Conservation (phyloP, 768 basidiomycete species). For the Tubosaeta sp. region DNA sequence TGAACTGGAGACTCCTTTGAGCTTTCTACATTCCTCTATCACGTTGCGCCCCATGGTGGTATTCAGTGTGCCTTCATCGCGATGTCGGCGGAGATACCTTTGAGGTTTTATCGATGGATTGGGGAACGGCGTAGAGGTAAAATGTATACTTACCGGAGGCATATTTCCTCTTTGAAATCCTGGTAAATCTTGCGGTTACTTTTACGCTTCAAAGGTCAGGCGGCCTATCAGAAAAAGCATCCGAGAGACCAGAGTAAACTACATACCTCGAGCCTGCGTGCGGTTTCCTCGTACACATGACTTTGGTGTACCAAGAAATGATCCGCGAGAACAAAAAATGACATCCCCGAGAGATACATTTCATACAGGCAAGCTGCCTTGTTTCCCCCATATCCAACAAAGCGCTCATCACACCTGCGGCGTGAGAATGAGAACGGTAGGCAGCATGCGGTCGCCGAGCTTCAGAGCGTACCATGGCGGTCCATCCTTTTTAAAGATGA, state of each 20-base stretch:
- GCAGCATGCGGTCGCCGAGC: neutral
- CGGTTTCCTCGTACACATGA: constrained; percentile 74
- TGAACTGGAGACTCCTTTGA: constrained; percentile 44
- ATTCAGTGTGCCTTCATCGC: constrained; percentile 46
- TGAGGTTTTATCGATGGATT: neutral
- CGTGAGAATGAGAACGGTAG: neutral
- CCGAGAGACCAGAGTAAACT: neutral
- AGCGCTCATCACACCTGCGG: constrained; percentile 85
- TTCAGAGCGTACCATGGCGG: constrained; percentile 58
- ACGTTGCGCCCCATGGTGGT: constrained; percentile 50
- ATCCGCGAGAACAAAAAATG: constrained; percentile 78
- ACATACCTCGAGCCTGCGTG: constrained; percentile 63
- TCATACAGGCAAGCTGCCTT: constrained; percentile 91
- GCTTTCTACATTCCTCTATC: constrained; percentile 59
- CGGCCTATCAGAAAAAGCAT: neutral
- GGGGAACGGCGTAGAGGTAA: neutral
- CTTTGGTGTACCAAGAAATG: constrained; percentile 90
- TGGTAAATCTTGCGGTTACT: constrained; percentile 73
- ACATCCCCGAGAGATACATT: constrained; percentile 83
- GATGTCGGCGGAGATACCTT: constrained; percentile 64
- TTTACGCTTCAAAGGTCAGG: constrained; percentile 45
- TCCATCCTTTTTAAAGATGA: constrained; percentile 73
- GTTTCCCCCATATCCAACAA: constrained; percentile 88
- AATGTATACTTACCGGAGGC: constrained; percentile 46
- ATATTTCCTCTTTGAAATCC: constrained; percentile 76